Percentiles rank a stretch among this genome's conserved stretches.
phyloP scores from a whole-genome alignment of 1,284 basidiomycete genomes.

The Ustilago tritici region DNA sequence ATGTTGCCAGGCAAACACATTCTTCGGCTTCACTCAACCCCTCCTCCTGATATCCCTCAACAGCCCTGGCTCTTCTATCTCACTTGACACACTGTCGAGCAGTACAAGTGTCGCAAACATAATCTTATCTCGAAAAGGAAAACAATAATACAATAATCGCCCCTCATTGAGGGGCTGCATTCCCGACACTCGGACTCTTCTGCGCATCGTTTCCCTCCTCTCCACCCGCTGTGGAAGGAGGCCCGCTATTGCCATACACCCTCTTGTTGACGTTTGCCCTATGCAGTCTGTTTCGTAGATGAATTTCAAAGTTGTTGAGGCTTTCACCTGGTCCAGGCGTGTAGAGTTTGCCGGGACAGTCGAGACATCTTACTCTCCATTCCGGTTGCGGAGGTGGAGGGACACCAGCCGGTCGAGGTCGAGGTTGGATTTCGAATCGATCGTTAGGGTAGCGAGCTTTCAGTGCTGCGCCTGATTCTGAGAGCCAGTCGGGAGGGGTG shows the following conservation, averaged over 20 bases:
- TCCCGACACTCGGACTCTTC: slow-evolving; percentile 18
- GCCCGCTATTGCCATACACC: slow-evolving; percentile 41
- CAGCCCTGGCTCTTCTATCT: background rate
- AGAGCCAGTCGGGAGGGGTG: slow-evolving; percentile 78
- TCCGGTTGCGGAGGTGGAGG: slow-evolving; percentile 71
- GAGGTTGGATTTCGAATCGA: slow-evolving; percentile 73
- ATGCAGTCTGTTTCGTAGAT: slow-evolving; percentile 82
- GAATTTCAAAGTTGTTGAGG: slow-evolving; percentile 90
- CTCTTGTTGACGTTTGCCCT: slow-evolving; percentile 70
- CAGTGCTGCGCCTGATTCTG: slow-evolving; percentile 76
- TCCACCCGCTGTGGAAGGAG: slow-evolving; percentile 5
- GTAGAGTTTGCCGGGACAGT: slow-evolving; percentile 95
- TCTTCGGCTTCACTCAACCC: too few relatives aligned
- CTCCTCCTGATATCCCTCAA: background rate
- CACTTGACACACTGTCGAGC: background rate
- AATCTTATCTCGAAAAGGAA: background rate
- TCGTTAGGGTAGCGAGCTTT: slow-evolving; percentile 83
- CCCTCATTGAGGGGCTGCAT: slow-evolving; percentile 10
- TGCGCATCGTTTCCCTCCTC: background rate
- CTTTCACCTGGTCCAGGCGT: slow-evolving; percentile 91
- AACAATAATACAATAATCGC: slow-evolving; percentile 3
- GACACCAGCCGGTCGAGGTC: slow-evolving; percentile 42
- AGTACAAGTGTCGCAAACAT: background rate
- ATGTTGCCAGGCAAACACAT: too few relatives aligned
- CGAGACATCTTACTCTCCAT: slow-evolving; percentile 92